A percentile compares a stretch with the other conserved stretches of the same genome.
These are phyloP conservation scores for Nitzschia sp. DNA, from an alignment of 108 stramenopile species.

Conservation along the genomic window DNA sequence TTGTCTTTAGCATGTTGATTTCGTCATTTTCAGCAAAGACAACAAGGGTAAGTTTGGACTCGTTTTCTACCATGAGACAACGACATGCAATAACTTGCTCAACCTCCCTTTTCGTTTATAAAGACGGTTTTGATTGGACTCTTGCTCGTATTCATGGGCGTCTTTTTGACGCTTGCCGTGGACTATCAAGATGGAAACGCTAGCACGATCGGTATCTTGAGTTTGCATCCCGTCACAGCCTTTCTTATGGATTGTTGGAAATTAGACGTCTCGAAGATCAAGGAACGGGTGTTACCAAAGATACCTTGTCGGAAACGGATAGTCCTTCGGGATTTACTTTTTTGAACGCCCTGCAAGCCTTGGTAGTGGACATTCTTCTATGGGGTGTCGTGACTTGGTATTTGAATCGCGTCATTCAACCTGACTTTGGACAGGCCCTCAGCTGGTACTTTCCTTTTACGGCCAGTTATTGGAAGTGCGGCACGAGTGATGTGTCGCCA, in stretches of 20 bases:
- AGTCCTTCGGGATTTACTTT: constrained; percentile 73
- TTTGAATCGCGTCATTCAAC: constrained; percentile 75
- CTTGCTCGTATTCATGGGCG: constrained; percentile 77
- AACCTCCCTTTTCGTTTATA: neutral
- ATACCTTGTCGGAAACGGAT: constrained; percentile 48
- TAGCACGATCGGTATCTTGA: constrained; percentile 41
- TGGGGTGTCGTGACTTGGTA: constrained; percentile 90
- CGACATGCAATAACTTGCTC: neutral
- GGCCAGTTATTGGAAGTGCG: constrained; percentile 70
- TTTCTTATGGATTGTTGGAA: constrained; percentile 75
- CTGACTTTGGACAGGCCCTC: constrained; percentile 82
- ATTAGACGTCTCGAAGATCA: constrained; percentile 80
- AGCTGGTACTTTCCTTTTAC: constrained; percentile 85
- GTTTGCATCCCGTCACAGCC: constrained; percentile 80
- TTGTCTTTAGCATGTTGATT: constrained; percentile 61
- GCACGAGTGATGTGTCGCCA: constrained; percentile 13
- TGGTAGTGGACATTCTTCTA: constrained; percentile 75
- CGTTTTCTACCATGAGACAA: neutral
- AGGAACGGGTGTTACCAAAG: constrained; percentile 57
- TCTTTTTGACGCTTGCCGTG: constrained; percentile 60
- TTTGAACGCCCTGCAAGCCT: constrained; percentile 49
- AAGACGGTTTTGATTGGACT: constrained; percentile 66
- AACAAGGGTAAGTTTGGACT: constrained; percentile 43
- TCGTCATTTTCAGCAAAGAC: constrained; percentile 67
- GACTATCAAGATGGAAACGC: constrained; percentile 48